phyloP scores from a whole-genome alignment of 371 early-diverging fungal genomes.

The Lichtheimia ramosa region DNA sequence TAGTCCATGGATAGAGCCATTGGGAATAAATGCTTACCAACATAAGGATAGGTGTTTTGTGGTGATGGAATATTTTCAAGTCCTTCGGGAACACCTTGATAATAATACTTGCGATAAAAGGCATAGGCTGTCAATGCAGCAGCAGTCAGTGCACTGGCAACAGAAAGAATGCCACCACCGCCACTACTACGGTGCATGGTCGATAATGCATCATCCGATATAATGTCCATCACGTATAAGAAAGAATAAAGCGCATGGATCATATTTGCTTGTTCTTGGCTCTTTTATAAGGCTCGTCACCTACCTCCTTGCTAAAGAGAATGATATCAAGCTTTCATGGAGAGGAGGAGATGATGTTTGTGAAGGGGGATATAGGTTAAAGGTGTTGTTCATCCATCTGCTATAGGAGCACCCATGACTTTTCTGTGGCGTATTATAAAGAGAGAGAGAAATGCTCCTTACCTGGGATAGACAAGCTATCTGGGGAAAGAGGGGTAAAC shows the following conservation, averaged over 20 bases:
- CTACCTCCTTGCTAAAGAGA: too few species aligned
- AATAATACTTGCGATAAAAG: constrained; percentile 5
- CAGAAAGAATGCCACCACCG: not conserved
- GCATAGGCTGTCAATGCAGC: constrained; percentile 11
- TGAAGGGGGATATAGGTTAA: too few species aligned
- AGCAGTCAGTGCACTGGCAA: constrained; percentile 8
- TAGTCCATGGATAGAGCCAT: not conserved
- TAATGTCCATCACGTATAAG: constrained; percentile 1
- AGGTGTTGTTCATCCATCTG: too few species aligned
- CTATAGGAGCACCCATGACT: too few species aligned
- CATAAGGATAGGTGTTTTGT: not conserved
- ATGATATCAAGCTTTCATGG: too few species aligned
- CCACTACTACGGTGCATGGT: not conserved
- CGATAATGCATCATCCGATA: constrained; percentile 8
- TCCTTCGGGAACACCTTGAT: constrained; percentile 2
- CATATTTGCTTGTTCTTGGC: not conserved
- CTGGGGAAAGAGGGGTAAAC: too few species aligned
- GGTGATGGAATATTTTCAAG: constrained; percentile 4
- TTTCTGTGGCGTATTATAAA: too few species aligned
- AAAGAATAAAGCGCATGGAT: not conserved
- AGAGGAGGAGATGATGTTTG: too few species aligned
- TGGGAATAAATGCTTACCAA: not conserved
- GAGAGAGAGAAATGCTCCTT: too few species aligned
- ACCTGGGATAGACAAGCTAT: too few species aligned
- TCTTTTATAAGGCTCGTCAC: too few species aligned